Percentiles rank a stretch among this genome's conserved stretches.
Evolutionary conservation across 345 rosid species (phyloP).

Genomic region (Citrus hindsii): DNA sequence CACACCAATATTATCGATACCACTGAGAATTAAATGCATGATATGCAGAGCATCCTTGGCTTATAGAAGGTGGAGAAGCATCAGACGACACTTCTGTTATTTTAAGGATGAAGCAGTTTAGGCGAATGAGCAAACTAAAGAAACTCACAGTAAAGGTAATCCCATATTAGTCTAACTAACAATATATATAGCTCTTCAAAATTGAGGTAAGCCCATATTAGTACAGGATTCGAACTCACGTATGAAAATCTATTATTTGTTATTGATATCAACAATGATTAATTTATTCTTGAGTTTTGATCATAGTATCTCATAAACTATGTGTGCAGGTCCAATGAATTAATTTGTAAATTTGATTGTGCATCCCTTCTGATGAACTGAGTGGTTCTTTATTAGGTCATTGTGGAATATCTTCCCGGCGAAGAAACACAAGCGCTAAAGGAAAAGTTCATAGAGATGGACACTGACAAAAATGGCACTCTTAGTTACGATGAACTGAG

Average conservation of each 20-base stretch:
- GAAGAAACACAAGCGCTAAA: slow-evolving; percentile 83
- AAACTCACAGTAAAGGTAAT: slow-evolving; percentile 85
- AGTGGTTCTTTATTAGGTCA: slow-evolving; percentile 39
- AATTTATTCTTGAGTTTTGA: too few species aligned
- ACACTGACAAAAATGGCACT: slow-evolving; percentile 79
- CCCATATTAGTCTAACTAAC: not conserved
- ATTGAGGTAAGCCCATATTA: not conserved
- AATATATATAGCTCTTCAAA: too few species aligned
- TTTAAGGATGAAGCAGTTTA: slow-evolving; percentile 89
- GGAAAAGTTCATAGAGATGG: slow-evolving; percentile 68
- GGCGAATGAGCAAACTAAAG: slow-evolving; percentile 91
- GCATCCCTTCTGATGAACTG: not conserved
- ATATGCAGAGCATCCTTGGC: slow-evolving; percentile 69
- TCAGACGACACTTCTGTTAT: slow-evolving; percentile 92
- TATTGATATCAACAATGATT: too few species aligned
- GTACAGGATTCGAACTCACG: too few species aligned
- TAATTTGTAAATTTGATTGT: not conserved
- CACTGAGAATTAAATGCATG: not conserved
- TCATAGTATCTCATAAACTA: not conserved
- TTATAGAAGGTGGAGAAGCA: slow-evolving; percentile 69
- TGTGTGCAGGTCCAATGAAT: not conserved
- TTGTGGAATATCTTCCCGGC: slow-evolving; percentile 67
- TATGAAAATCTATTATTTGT: too few species aligned
- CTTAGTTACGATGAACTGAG: slow-evolving; percentile 80
- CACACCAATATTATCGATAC: too few species aligned